phyloP scores from a whole-genome alignment of 2,329 filamentous ascomycete species.

The Mycosphaerella sp. region DNA sequence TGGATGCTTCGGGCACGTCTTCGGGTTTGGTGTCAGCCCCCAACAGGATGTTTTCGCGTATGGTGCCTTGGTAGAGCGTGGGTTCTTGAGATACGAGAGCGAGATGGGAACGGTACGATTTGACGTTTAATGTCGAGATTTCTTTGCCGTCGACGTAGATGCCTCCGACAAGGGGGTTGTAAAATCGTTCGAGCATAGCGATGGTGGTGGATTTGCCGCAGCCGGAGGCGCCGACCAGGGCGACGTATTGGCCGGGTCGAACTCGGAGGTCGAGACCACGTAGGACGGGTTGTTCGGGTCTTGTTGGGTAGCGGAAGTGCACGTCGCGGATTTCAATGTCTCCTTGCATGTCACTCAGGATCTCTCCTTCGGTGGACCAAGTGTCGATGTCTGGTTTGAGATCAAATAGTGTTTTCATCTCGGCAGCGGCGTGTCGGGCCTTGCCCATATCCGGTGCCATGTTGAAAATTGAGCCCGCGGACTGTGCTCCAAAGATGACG shows the following conservation, averaged over 20 bases:
- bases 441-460: conserved; percentile 93
- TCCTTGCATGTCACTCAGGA: conserved; percentile 61
- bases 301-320: conserved; percentile 88
- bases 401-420: conserved; percentile 80
- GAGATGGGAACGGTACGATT: conserved; percentile 75
- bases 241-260: conserved; percentile 74
- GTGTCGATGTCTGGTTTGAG: conserved; percentile 74
- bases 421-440: conserved; percentile 73
- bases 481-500: conserved; percentile 87
- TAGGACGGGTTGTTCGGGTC: conserved; percentile 86
- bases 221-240: conserved; percentile 86
- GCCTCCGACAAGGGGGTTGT: conserved; percentile 75
- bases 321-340: conserved; percentile 85
- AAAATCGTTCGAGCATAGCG: conserved; percentile 86
- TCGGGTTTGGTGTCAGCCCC: conserved; percentile 56
- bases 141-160: conserved; percentile 79
- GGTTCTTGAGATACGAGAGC: conserved; percentile 92
- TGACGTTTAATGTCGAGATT: conserved; percentile 73
- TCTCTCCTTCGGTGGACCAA: conserved; percentile 65
- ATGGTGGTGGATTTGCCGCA: conserved; percentile 95
- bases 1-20: conserved; percentile 62
- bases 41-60: conserved; percentile 83
- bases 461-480: conserved; percentile 80
- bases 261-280: conserved; percentile 71
- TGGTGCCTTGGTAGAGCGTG: conserved; percentile 86